A percentile compares a stretch with the other conserved stretches of the same genome.
Conservation (phyloP, 306 rosid species). For the Chamaecrista fasciculata region DNA sequence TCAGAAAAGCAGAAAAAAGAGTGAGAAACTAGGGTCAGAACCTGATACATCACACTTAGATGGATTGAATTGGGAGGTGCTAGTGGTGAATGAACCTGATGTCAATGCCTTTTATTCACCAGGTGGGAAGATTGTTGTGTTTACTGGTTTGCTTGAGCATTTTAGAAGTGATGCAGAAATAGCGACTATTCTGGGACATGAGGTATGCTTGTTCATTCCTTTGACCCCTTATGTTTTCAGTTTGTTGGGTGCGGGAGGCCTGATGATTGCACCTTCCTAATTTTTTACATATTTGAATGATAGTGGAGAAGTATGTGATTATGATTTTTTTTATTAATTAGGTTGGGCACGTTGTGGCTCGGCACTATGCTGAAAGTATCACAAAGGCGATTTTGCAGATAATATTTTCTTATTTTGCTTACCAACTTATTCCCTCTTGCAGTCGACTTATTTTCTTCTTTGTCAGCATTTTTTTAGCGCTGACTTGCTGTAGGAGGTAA, state of each 20-base stretch:
- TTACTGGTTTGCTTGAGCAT: slow-evolving; percentile 69
- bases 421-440: slow-evolving; percentile 39
- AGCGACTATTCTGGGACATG: slow-evolving; percentile 76
- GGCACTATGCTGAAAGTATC: slow-evolving; percentile 66
- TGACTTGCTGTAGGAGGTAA: too few species aligned
- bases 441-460: slow-evolving; percentile 64
- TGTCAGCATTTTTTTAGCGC: not conserved
- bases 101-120: slow-evolving; percentile 65
- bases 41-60: slow-evolving; percentile 62
- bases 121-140: slow-evolving; percentile 83
- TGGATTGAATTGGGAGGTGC: slow-evolving; percentile 77
- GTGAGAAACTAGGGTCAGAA: slow-evolving; percentile 39
- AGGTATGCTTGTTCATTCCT: slow-evolving; percentile 41
- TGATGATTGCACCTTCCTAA: not conserved
- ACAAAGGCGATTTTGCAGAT: slow-evolving; percentile 62
- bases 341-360: slow-evolving; percentile 87
- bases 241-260: too few species aligned
- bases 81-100: slow-evolving; percentile 65
- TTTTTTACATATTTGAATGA: not conserved
- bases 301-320: not conserved
- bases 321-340: slow-evolving; percentile 33
- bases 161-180: slow-evolving; percentile 64
- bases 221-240: not conserved
- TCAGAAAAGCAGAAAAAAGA: slow-evolving; percentile 61
- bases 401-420: slow-evolving; percentile 58